Percentiles rank a stretch among this genome's conserved stretches.
phyloP scores from a whole-genome alignment of 23 red algal genomes.

The Gracilaria caudata region DNA sequence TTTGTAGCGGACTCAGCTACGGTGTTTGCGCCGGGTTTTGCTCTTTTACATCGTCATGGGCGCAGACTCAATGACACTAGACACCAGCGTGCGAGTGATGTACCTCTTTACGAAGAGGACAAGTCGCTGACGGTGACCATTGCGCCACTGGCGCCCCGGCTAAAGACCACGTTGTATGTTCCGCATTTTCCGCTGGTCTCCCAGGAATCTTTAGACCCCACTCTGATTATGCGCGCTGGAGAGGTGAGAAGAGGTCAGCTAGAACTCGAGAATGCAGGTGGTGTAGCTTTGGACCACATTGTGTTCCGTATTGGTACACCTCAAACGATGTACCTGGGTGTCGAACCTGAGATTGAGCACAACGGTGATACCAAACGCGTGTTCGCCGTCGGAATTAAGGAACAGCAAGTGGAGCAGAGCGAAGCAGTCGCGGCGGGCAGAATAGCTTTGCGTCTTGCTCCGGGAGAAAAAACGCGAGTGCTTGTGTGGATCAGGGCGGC shows the following conservation, averaged over 20 bases:
- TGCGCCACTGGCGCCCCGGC: slow-evolving; percentile 20
- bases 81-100: slow-evolving; percentile 66
- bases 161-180: slow-evolving; percentile 18
- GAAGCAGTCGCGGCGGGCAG: slow-evolving; percentile 33
- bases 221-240: slow-evolving; percentile 53
- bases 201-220: background rate
- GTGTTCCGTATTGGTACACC: slow-evolving; percentile 71
- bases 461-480: background rate
- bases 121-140: slow-evolving; percentile 43
- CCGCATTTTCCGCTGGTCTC: slow-evolving; percentile 8
- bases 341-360: slow-evolving; percentile 26
- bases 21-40: slow-evolving; percentile 49
- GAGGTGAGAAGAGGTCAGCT: slow-evolving; percentile 25
- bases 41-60: slow-evolving; percentile 51
- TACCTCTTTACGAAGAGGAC: slow-evolving; percentile 64
- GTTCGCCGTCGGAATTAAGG: slow-evolving; percentile 45
- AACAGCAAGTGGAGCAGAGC: slow-evolving; percentile 16
- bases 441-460: slow-evolving; percentile 12
- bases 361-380: slow-evolving; percentile 1
- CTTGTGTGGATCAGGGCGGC: slow-evolving; percentile 53
- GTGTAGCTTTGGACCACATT: slow-evolving; percentile 22
- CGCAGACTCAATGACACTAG: slow-evolving; percentile 55
- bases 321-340: slow-evolving; percentile 40
- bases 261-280: slow-evolving; percentile 49
- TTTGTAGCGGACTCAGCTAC: slow-evolving; percentile 7